Conservation (phyloP, 2,329 filamentous ascomycete species). For the Aspergillus aculeatinus region DNA sequence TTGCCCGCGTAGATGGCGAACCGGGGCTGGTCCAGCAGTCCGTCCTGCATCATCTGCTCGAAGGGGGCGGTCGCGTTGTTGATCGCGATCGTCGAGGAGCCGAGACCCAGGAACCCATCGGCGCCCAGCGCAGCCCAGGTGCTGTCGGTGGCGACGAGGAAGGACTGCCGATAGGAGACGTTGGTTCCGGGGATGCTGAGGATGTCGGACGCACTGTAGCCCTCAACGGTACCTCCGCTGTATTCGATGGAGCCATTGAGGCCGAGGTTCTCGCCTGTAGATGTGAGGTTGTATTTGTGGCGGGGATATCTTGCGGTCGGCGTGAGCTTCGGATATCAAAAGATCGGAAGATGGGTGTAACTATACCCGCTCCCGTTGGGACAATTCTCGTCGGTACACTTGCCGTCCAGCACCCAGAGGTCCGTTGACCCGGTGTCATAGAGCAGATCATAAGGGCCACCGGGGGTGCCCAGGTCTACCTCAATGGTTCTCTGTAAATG, state of each 20-base stretch:
- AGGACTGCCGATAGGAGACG: not conserved
- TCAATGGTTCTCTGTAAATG: not conserved
- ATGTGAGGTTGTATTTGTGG: not conserved
- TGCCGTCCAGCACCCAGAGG: not conserved
- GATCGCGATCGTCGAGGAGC: not conserved
- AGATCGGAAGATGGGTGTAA: no score
- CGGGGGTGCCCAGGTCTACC: not conserved
- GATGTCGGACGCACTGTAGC: not conserved
- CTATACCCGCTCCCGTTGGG: not conserved
- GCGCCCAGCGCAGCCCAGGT: not conserved
- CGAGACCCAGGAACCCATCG: not conserved
- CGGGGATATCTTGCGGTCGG: not conserved
- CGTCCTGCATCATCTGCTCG: slow-evolving; percentile 4
- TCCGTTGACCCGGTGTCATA: not conserved
- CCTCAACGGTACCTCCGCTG: not conserved
- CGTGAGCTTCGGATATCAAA: no score
- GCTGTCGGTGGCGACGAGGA: not conserved
- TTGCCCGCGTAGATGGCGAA: not conserved
- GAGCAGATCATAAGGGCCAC: not conserved
- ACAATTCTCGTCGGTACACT: not conserved
- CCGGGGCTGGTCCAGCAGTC: not conserved
- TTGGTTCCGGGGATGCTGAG: not conserved
- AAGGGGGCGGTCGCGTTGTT: not conserved
- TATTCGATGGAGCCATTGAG: not conserved
- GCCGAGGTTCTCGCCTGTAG: not conserved